Base-by-base conservation (phyloP, 2,329 filamentous ascomycete species). In the Pseudocercospora pini-densiflorae region DNA sequence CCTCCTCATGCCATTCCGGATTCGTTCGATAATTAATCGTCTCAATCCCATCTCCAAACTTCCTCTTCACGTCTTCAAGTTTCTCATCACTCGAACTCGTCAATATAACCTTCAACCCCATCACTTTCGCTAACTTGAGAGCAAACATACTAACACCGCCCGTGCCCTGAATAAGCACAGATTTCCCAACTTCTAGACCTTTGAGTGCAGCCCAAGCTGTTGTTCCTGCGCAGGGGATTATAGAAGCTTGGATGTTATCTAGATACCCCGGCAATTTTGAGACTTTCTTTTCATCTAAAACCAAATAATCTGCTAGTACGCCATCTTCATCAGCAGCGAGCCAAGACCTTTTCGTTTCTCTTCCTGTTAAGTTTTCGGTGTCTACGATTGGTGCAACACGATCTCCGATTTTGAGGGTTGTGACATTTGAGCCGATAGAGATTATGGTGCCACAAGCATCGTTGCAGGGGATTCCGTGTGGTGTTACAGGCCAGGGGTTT, bases 21-120 rank as follows among this genome's bases (percentile, higher is more conserved):
- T 81, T 81, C 0, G 74, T 81, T 64, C 83, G 85, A 74, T 90
- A 90, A 76, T 90, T 89, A 73, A 90, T 81, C 1, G 85, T 77
- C 43, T 76, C 36, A 54, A 72, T 71, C 5, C 27, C 51, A 7
- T 80, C 43, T 82, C 80, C 0, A 1, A 88, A 88, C 2, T 89
- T 81, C 27, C 81, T 76, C 63, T 81, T 82, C 16, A 88, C 79
- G 21, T 79, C 78, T 59, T 83, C 73, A 0, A 83, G 83, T 75
- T 89, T 90, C 8, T 79, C 79, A 5, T 85, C 80, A 0, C 83
- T 85, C 0, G 84, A 87, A 0, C 86, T 88, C 0, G 87, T 89
- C 0, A 87, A 82, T 40, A 90, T 85, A 1, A 88, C 64, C 6
- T 62, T 70, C 5, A 66, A 68, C 19, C 82, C 81, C 29, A 69